Percentiles rank a stretch among this genome's conserved stretches.
Evolutionary conservation across 2,329 filamentous ascomycete species (phyloP).

Genomic region (Celoporthe dispersa): DNA sequence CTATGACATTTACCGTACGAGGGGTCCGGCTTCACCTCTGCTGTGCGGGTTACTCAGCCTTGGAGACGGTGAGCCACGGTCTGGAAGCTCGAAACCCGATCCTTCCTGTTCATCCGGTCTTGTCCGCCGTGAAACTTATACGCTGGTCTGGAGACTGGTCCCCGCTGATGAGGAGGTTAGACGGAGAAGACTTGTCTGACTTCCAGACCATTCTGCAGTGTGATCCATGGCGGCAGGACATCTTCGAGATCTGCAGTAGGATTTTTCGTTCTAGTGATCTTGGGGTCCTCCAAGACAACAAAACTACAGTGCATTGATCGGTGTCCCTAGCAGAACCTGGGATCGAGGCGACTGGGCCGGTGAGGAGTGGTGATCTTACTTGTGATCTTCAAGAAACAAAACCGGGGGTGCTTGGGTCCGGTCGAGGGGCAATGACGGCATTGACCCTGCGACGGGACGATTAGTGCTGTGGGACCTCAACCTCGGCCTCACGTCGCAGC

Average conservation of each 20-base stretch:
- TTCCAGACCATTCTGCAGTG: background rate
- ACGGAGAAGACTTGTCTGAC: background rate
- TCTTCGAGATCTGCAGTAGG: background rate
- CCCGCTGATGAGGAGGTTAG: background rate
- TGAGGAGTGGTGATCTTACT: background rate
- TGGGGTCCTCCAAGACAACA: too few species aligned
- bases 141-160: background rate
- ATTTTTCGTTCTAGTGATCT: background rate
- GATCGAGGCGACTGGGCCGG: background rate
- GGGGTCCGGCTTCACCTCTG: too few species aligned
- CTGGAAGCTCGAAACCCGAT: background rate
- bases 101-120: slow-evolving; percentile 2
- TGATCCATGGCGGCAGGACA: background rate
- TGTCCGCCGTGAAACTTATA: background rate
- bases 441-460: background rate
- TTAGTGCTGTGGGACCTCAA: background rate
- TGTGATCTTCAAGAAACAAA: background rate
- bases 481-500: slow-evolving; percentile 4
- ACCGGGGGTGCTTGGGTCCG: background rate
- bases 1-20: too few species aligned
- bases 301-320: too few species aligned
- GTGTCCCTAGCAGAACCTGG: background rate
- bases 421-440: slow-evolving; percentile 5
- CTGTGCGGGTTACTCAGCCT: background rate
- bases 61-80: background rate